Conservation (phyloP, 1,139 yeast genomes). For the Yamadazyma sp. region DNA sequence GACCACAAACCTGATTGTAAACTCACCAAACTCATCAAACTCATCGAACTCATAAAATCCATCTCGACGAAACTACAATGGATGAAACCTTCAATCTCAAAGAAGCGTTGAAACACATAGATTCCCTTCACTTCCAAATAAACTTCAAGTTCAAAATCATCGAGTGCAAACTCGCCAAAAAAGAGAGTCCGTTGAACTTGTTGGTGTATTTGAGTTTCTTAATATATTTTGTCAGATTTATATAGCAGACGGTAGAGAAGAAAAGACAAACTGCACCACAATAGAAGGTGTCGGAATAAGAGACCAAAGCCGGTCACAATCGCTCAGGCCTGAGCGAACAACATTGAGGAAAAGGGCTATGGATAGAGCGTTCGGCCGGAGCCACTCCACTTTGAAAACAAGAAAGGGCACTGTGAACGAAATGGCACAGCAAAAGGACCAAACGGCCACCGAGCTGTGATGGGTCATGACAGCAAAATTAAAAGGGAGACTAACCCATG, state of each 20-base stretch:
- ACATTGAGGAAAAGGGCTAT: no score
- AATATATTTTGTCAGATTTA: conserved; percentile 6
- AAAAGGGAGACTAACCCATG: conserved; percentile 46
- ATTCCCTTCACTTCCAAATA: conserved; percentile 9
- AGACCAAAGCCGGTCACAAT: no score
- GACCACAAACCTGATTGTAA: no score
- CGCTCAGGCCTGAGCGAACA: no score
- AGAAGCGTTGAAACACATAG: conserved; percentile 9
- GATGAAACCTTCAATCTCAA: conserved; percentile 3
- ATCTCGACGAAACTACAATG: background rate
- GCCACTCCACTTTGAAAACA: no score
- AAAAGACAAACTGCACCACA: background rate
- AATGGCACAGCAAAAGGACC: no score
- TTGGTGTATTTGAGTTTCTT: conserved; percentile 7
- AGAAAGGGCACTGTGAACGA: no score
- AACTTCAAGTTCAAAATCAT: conserved; percentile 9
- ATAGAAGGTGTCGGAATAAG: no score
- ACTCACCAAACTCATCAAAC: background rate
- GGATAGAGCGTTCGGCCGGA: no score
- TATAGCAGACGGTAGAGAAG: conserved; percentile 2
- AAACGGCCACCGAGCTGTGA: no score
- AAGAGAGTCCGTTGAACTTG: conserved; percentile 4
- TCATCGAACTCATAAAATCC: background rate
- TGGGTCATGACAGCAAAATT: no score
- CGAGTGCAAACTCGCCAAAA: conserved; percentile 6